Evolutionary conservation across 768 basidiomycete genomes (phyloP).

Genomic region (Lactifluus hygrophoroides): DNA sequence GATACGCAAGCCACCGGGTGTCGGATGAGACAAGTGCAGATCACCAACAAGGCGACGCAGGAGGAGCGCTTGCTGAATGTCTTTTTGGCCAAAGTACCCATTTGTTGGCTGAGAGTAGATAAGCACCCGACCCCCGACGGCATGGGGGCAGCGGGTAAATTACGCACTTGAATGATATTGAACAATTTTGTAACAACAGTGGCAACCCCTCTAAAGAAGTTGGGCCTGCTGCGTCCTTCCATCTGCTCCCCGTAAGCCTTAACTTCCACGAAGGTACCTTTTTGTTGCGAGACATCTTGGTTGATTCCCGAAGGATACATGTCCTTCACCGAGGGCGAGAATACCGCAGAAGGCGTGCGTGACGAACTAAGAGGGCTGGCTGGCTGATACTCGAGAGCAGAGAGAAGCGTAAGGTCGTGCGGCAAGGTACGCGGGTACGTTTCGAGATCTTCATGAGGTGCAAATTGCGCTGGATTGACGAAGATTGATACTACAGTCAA

Average conservation of each 20-base stretch:
- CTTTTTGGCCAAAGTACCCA: constrained; percentile 96
- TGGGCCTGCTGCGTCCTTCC: constrained; percentile 83
- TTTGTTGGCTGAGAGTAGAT: constrained; percentile 60
- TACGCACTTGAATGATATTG: constrained; percentile 74
- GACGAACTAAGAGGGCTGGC: constrained; percentile 13
- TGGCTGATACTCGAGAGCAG: constrained; percentile 26
- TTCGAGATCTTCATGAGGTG: constrained; percentile 87
- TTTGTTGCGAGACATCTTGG: constrained; percentile 64
- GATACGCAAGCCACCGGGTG: constrained; percentile 67
- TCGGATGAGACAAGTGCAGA: constrained; percentile 72
- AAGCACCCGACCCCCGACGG: not conserved
- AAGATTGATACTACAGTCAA: constrained; percentile 91
- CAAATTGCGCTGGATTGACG: constrained; percentile 97
- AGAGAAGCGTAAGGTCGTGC: constrained; percentile 58
- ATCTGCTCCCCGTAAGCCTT: constrained; percentile 87
- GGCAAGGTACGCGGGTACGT: constrained; percentile 87
- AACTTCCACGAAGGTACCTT: constrained; percentile 87
- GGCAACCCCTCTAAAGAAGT: constrained; percentile 92
- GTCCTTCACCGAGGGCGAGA: constrained; percentile 67
- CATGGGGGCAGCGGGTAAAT: not conserved
- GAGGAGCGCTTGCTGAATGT: constrained; percentile 92
- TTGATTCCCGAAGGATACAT: constrained; percentile 93
- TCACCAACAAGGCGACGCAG: constrained; percentile 73
- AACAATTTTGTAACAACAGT: constrained; percentile 94
- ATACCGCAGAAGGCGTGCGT: constrained; percentile 58